Base-by-base conservation (phyloP, 2,329 filamentous ascomycete species). In the Paracorniculantispora psalliotae region DNA sequence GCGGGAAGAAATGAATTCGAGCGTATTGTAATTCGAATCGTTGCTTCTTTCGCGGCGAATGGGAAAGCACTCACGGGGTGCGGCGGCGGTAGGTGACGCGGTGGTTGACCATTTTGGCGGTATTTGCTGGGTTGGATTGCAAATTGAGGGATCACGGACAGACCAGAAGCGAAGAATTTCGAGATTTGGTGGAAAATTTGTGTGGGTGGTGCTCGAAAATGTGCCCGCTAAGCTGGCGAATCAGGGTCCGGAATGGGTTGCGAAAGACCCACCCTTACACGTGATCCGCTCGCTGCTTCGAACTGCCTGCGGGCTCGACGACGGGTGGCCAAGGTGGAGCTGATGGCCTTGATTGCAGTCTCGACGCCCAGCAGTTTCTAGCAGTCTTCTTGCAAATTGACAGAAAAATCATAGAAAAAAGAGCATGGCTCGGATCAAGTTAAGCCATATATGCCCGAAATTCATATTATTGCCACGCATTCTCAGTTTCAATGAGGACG, bases 21-120 rank as follows among this genome's bases (percentile, higher is more conserved):
- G 59, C 61, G 58, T 33, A 41, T 58, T 37, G 15, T 46, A 43
- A 54, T 57, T 59, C 56, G 48, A 59, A 52, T 59, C 21, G 56
- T n/a, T 21, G 15, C 17, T 46, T 54, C 50, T 23, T 52, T 46
- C 47, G 56, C 48, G 48, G 39, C 33, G 25, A 5, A 12, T 3
- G 28, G 23, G 21, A 39, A 63, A 61, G 53, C 49, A 87, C 88
- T 81, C 85, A 91, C 88, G 85, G 84, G 82, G 91, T 91, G 77
- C 88, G 86, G 77, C 88, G 87, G 80, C 88, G 86, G 83, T 89
- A 86, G 72, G 81, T 84, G 69, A 85, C 81, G 76, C 82, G 75
- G 73, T 81, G 78, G 75, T 79, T 74, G 68, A 78, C 75, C 82
- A 85, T 85, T 78, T 74, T 83, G 78, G 73, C 77, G 75, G 74